Percentiles rank a stretch among this genome's conserved stretches.
phyloP scores from a whole-genome alignment of 176 grass and related monocot species.

The Saccharum officinarum region DNA sequence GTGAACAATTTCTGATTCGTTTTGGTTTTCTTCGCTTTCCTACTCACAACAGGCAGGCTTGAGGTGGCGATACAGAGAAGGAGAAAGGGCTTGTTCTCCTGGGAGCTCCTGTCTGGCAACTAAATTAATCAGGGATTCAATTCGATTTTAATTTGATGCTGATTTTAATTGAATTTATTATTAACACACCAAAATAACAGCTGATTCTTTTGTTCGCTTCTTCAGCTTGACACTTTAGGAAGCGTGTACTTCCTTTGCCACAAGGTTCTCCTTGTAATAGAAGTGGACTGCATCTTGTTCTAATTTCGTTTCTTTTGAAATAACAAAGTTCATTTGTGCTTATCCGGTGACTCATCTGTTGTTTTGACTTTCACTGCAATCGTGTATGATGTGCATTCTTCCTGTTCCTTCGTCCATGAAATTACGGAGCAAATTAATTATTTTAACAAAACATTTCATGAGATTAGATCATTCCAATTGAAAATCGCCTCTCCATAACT shows the following conservation, averaged over 20 bases:
- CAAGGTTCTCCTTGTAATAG: slow-evolving; percentile 30
- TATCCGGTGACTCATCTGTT: background rate
- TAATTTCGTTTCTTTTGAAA: slow-evolving; percentile 36
- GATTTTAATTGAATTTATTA: slow-evolving; percentile 7
- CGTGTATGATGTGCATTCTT: too few species aligned
- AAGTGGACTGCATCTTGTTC: slow-evolving; percentile 34
- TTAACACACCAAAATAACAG: slow-evolving; percentile 50
- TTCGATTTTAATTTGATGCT: slow-evolving; percentile 8
- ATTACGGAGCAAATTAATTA: too few species aligned
- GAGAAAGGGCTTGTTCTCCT: slow-evolving; percentile 99
- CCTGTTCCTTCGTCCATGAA: too few species aligned
- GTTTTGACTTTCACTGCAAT: background rate
- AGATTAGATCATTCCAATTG: too few species aligned
- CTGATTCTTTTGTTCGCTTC: too few species aligned
- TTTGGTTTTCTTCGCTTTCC: slow-evolving; percentile 28
- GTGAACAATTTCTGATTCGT: slow-evolving; percentile 38
- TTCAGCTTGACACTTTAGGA: slow-evolving; percentile 12
- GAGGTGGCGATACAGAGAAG: slow-evolving; percentile 41
- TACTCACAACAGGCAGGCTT: slow-evolving; percentile 36
- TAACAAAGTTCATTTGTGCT: slow-evolving; percentile 25
- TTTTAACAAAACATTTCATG: too few species aligned
- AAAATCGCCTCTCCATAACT: too few species aligned
- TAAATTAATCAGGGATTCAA: slow-evolving; percentile 40
- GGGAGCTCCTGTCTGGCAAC: slow-evolving; percentile 28
- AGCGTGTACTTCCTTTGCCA: slow-evolving; percentile 1